Evolutionary conservation across 305 asterid species (phyloP), one percentile per base, ranked within the genome.

Genomic region (Petunia hybrid): DNA sequence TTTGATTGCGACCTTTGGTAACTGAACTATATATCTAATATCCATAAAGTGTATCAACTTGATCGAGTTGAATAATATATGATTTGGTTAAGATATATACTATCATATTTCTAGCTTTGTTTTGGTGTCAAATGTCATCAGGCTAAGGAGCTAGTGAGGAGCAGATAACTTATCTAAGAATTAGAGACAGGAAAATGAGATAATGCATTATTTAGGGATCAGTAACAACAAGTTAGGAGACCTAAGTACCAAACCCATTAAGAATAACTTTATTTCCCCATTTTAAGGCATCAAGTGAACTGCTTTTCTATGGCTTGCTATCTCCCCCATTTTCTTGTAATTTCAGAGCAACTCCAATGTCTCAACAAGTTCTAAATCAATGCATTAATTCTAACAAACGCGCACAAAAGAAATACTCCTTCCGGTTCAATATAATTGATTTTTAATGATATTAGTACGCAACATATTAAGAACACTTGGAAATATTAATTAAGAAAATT

Each of bases 241-340:
- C 77, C 61, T 31, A 46, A 10, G 3, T 48, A 22, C 77, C 77
- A 71, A 71, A 31, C 48, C 77, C 77, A 71, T 40, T 10, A 5
- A 31, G 16, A 31, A 9, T 45, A 39, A 12, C 74, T 71, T 66
- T 13, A 9, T 80, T 83, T 60, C 81, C 89, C 67, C 81, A 69
- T 83, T 81, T 84, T 77, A 81, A 70, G 85, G 83, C 80, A 80
- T 53, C 51, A 79, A 55, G 55, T 3, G 9, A 65, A 65, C 38
- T 79, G 53, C 59, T 35, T 68, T 36, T 68, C n/a, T 9, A 14
- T 67, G 53, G 74, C 31, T 40, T 69, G 2, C 45, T 69, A 46
- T 31, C 57, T 70, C 55, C 56, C 13, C 5, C 6, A 22, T 69
- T 69, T 16, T 4, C 8, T n/a, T 16, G 22, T 16, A n/a, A 43